Percentiles rank a stretch among this genome's conserved stretches.
Conservation (phyloP, 1,284 basidiomycete genomes). For the Leccinum discolor region DNA sequence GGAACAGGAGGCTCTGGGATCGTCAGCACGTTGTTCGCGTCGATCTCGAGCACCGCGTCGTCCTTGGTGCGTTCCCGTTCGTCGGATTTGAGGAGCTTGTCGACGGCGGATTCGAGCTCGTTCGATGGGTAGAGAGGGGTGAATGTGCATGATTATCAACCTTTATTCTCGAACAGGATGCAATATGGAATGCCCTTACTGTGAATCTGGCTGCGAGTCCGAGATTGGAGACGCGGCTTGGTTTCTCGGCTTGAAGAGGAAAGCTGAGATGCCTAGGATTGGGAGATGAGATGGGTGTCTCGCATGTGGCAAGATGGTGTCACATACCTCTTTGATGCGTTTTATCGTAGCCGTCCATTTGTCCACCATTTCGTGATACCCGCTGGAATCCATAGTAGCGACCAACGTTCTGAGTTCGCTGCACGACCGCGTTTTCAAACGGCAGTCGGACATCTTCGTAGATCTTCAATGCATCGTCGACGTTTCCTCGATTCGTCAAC, state of each 20-base stretch:
- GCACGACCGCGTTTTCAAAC: slow-evolving; percentile 20
- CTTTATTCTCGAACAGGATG: not conserved
- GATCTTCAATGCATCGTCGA: slow-evolving; percentile 25
- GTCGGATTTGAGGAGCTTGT: slow-evolving; percentile 70
- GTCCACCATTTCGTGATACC: no score
- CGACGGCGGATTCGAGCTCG: slow-evolving; percentile 78
- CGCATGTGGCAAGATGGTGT: no score
- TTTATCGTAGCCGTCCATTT: no score
- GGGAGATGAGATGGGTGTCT: no score
- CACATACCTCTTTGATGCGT: no score
- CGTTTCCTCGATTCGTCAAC: slow-evolving; percentile 22
- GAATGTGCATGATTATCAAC: not conserved
- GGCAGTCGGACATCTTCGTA: slow-evolving; percentile 36
- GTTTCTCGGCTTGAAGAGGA: no score
- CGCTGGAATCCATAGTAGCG: slow-evolving; percentile 8
- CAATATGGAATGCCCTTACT: slow-evolving; percentile 37
- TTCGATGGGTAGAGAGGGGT: slow-evolving; percentile 43
- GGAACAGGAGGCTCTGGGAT: slow-evolving; percentile 22
- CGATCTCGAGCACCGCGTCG: slow-evolving; percentile 81
- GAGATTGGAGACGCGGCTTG: slow-evolving; percentile 59
- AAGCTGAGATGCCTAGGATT: no score
- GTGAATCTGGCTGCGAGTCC: slow-evolving; percentile 86
- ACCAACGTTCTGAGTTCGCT: slow-evolving; percentile 5
- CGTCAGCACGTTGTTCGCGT: slow-evolving; percentile 53
- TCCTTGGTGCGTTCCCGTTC: slow-evolving; percentile 39